Percentiles rank a stretch among this genome's conserved stretches.
These are phyloP conservation scores for Suhomyces anneliseae DNA, from an alignment of 1,139 yeast species.

Conservation along the genomic window DNA sequence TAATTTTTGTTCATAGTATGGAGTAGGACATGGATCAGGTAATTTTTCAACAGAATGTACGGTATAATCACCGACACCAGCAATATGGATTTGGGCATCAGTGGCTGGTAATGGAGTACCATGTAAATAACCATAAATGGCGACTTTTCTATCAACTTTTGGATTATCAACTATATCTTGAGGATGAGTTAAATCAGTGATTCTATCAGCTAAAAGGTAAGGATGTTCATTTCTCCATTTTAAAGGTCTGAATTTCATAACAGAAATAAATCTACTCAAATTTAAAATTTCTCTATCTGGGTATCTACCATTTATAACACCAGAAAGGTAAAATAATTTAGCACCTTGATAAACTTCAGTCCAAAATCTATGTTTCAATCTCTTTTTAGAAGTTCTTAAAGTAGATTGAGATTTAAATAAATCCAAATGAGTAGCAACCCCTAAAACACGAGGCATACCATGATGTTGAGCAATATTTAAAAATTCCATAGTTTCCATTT, in stretches of 20 bases:
- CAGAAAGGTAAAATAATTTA: constrained; percentile 88
- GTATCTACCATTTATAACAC: constrained; percentile 95
- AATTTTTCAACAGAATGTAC: constrained; percentile 78
- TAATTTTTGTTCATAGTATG: constrained; percentile 79
- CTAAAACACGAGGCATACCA: constrained; percentile 97
- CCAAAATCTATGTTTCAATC: constrained; percentile 95
- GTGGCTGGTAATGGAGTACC: constrained; percentile 81
- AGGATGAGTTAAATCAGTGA: constrained; percentile 96
- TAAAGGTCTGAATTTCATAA: constrained; percentile 96
- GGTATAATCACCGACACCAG: constrained; percentile 91
- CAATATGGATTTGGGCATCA: constrained; percentile 86
- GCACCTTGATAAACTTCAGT: constrained; percentile 99
- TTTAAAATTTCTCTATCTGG: constrained; percentile 96
- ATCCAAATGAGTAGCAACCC: constrained; percentile 95
- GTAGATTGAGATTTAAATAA: constrained; percentile 88
- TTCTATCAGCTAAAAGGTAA: constrained; percentile 84
- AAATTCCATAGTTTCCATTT: constrained; percentile 99
- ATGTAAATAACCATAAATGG: constrained; percentile 90
- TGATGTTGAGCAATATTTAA: constrained; percentile 94
- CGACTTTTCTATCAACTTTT: constrained; percentile 85
- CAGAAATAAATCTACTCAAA: constrained; percentile 88
- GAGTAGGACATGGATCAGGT: constrained; percentile 99
- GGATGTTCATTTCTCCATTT: constrained; percentile 99
- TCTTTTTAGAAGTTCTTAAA: constrained; percentile 86
- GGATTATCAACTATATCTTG: constrained; percentile 72